Evolutionary conservation across 257 asterid species (phyloP).

Genomic region (Salvia splendens): DNA sequence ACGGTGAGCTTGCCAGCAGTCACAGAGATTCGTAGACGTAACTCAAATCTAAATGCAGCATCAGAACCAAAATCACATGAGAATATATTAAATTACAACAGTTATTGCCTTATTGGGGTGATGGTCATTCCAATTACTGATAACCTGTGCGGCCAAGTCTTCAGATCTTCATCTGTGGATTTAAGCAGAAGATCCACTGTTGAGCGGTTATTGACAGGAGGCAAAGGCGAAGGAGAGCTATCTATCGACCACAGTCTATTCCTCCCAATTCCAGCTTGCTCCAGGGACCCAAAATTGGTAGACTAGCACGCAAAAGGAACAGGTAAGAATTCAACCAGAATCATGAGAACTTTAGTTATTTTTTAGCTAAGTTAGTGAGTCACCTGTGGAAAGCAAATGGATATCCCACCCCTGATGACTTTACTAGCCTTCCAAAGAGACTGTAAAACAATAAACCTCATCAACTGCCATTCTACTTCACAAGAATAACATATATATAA

Average conservation of each 20-base stretch:
- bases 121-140: slow-evolving; percentile 14
- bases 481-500: no score
- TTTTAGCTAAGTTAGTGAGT: slow-evolving; percentile 23
- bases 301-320: slow-evolving; percentile 40
- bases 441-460: slow-evolving; percentile 37
- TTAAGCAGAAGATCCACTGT: slow-evolving; percentile 72
- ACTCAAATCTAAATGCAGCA: slow-evolving; percentile 66
- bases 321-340: slow-evolving; percentile 25
- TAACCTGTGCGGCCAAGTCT: slow-evolving; percentile 83
- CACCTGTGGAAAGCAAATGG: slow-evolving; percentile 80
- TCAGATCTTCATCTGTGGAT: slow-evolving; percentile 81
- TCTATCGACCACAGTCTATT: slow-evolving; percentile 76
- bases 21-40: slow-evolving; percentile 70
- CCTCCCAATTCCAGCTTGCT: slow-evolving; percentile 81
- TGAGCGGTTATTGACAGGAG: slow-evolving; percentile 57
- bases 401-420: slow-evolving; percentile 66
- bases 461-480: slow-evolving; percentile 4
- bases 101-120: not conserved
- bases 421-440: slow-evolving; percentile 59
- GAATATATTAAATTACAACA: slow-evolving; percentile 10
- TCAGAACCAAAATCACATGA: slow-evolving; percentile 27
- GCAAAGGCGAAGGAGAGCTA: slow-evolving; percentile 66
- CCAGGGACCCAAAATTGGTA: slow-evolving; percentile 62
- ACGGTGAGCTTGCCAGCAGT: slow-evolving; percentile 64
- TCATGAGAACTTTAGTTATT: slow-evolving; percentile 7